Base-by-base conservation (phyloP, 1,284 basidiomycete genomes). In the Austroboletus olivaceoglutinosus region DNA sequence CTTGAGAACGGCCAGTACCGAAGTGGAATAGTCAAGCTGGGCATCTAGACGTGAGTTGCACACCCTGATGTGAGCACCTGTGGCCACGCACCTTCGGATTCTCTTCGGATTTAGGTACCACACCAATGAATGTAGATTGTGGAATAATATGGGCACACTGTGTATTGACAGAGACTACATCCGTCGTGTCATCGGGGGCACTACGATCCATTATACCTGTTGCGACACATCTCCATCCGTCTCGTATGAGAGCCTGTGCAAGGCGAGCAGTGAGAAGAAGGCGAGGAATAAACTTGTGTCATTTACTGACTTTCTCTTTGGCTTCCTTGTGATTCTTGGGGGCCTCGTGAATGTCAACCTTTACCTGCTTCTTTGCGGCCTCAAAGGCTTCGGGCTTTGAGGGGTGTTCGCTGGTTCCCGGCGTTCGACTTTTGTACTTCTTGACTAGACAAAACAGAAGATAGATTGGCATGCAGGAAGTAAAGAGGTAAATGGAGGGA, bases 11-110 rank as follows among this genome's bases (percentile, higher is more conserved):
- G 51, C 42, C 37, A 33, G 13, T 13, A 45, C 7, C 11, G 31
- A 48, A 36, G 46, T 34, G 1, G 40, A 25, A 23, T 46, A 50
- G 7, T 55, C 41, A 22, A 36, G 30, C 46, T 55, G 27, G 9
- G 30, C 31, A 39, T 18, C 2, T n/a, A 15, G 34, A 37, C 5
- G n/a, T 40, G 9, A 54, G 38, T 45, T 41, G 31, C 1, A 21
- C 19, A 37, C 10, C 10, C 7, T 25, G 25, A 25, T 25, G 27
- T 27, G 27, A 11, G 10, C 10, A 5, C 27, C 25, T n/a, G 10
- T 27, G 27, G 10, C 27, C 27, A 27, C 12, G 27, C 10, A 27
- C n/a, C n/a, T n/a, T n/a, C n/a, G n/a, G n/a, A n/a, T n/a, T n/a
- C n/a, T n/a, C n/a, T n/a, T n/a, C n/a, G n/a, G n/a, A n/a, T n/a